Evolutionary conservation across 345 rosid genomes (phyloP).

Genomic region (Moringa oleifera): DNA sequence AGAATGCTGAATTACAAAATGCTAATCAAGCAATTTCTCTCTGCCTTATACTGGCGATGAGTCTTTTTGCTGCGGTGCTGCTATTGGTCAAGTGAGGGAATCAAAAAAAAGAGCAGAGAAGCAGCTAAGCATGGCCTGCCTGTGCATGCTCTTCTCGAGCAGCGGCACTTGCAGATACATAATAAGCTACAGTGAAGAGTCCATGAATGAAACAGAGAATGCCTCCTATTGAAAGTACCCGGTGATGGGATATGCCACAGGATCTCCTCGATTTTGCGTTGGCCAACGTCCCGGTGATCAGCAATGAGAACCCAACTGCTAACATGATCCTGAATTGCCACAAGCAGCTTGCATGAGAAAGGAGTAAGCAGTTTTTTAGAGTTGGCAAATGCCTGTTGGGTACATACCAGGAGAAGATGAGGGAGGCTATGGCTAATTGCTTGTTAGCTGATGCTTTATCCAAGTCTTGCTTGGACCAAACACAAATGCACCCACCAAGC

Average conservation of each 20-base stretch:
- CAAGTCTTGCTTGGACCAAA: conserved; percentile 50
- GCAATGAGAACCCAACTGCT: conserved; percentile 66
- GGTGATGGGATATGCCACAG: conserved; percentile 60
- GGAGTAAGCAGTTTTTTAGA: no score
- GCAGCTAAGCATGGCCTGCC: conserved; percentile 13
- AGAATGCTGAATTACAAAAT: no score
- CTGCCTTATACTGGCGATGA: no score
- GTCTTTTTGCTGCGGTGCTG: no score
- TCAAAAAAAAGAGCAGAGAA: background rate
- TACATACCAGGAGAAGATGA: conserved; percentile 70
- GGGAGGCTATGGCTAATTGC: conserved; percentile 75
- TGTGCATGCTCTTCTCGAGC: conserved; percentile 28
- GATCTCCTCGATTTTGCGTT: conserved; percentile 64
- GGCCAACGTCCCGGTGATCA: conserved; percentile 54
- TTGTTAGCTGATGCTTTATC: conserved; percentile 51
- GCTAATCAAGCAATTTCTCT: no score
- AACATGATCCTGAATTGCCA: conserved; percentile 77
- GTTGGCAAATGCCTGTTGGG: no score
- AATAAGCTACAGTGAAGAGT: conserved; percentile 56
- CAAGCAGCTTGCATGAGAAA: no score
- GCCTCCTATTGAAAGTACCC: conserved; percentile 65
- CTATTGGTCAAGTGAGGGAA: no score
- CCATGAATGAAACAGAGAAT: conserved; percentile 82
- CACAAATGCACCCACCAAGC: conserved; percentile 69
- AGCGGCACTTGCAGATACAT: conserved; percentile 69